Conservation (phyloP, 164 flowering plant species). For the Tetracentron sinense region DNA sequence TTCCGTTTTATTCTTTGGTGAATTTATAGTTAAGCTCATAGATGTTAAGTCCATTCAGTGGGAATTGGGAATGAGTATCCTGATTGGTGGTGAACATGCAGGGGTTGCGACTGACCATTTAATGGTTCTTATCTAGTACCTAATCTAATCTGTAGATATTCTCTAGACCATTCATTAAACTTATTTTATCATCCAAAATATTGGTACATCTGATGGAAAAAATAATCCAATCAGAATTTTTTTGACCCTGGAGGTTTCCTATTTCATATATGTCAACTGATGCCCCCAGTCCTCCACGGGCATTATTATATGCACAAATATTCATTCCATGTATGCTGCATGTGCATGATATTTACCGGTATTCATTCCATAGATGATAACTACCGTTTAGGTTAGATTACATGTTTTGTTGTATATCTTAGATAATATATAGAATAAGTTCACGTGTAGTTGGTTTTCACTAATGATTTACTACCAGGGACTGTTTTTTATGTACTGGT, state of each 20-base stretch:
- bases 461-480: slow-evolving; percentile 73
- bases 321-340: neutral
- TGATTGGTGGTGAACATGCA: neutral
- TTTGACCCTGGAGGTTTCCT: neutral
- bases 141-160: neutral
- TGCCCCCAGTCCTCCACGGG: neutral
- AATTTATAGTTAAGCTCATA: no score
- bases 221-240: neutral
- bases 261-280: neutral
- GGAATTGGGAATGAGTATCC: neutral
- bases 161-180: neutral
- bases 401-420: neutral
- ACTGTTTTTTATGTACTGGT: slow-evolving; percentile 51
- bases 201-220: neutral
- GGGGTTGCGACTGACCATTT: neutral
- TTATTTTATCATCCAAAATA: neutral
- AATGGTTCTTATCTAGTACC: no score
- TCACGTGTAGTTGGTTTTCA: slow-evolving; percentile 47
- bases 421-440: slow-evolving; percentile 12
- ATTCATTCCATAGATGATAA: neutral
- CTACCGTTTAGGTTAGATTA: neutral
- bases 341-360: neutral
- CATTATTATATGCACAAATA: no score
- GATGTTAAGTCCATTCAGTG: no score
- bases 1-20: no score